These are phyloP conservation scores for Geotrichum australiense DNA, from an alignment of 1,139 yeast genomes.

Conservation along the genomic window DNA sequence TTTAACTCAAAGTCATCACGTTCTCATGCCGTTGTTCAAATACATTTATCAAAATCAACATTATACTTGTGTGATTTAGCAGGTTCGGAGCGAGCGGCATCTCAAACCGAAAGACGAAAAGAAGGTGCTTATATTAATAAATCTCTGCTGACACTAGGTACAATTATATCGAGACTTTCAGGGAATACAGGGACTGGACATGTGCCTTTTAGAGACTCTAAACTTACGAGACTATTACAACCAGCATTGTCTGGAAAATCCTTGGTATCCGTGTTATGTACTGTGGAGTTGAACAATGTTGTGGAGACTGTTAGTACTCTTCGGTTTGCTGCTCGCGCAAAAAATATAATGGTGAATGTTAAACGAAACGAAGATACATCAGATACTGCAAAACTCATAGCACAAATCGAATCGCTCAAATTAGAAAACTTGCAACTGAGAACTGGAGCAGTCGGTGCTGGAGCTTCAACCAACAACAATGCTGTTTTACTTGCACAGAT, in stretches of 20 bases:
- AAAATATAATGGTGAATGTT: constrained; percentile 68
- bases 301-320: constrained; percentile 83
- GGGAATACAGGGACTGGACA: constrained; percentile 41
- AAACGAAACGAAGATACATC: constrained; percentile 40
- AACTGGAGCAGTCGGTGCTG: constrained; percentile 14
- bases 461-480: constrained; percentile 7
- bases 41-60: constrained; percentile 55
- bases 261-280: constrained; percentile 80
- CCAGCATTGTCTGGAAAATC: constrained; percentile 89
- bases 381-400: constrained; percentile 25
- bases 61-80: constrained; percentile 91
- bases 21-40: constrained; percentile 85
- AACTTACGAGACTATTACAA: constrained; percentile 77
- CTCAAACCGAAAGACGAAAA: constrained; percentile 73
- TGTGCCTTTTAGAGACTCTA: constrained; percentile 88
- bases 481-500: constrained; percentile 27
- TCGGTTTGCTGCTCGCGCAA: constrained; percentile 90
- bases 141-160: constrained; percentile 79
- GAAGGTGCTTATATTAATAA: constrained; percentile 92
- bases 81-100: constrained; percentile 87
- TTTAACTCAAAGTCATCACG: constrained; percentile 78
- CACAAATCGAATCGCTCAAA: constrained; percentile 14
- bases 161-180: constrained; percentile 70
- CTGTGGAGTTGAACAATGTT: constrained; percentile 48
- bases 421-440: constrained; percentile 32